A percentile compares a stretch with the other conserved stretches of the same genome.
These are phyloP conservation scores for Euphorbia peplus DNA, from an alignment of 345 rosid species.

Conservation along the genomic window DNA sequence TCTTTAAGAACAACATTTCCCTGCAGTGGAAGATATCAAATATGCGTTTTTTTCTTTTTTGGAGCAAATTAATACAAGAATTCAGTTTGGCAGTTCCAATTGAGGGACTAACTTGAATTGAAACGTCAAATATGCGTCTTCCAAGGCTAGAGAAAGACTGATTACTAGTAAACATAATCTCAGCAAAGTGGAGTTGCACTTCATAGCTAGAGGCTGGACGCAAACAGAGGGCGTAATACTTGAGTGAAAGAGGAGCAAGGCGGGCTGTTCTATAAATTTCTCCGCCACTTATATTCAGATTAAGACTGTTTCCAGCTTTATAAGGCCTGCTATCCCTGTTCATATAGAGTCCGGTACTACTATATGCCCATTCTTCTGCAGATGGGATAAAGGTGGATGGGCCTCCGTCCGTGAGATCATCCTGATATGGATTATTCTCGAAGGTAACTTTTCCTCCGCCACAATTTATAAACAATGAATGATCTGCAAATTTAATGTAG, in stretches of 20 bases:
- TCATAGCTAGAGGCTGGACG: slow-evolving; percentile 43
- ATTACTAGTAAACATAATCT: slow-evolving; percentile 62
- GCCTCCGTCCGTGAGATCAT: slow-evolving; percentile 40
- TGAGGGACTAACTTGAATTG: slow-evolving; percentile 59
- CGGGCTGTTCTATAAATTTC: slow-evolving; percentile 60
- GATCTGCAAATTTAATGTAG: slow-evolving; percentile 35
- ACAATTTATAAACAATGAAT: slow-evolving; percentile 72
- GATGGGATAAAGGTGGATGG: slow-evolving; percentile 33
- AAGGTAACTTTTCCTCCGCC: slow-evolving; percentile 42
- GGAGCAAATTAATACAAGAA: no score
- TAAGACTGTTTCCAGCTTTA: slow-evolving; percentile 27
- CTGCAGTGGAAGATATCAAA: slow-evolving; percentile 33
- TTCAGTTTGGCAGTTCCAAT: not conserved
- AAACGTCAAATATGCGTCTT: slow-evolving; percentile 63
- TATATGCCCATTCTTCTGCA: slow-evolving; percentile 57
- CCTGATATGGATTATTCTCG: slow-evolving; percentile 41
- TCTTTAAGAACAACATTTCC: slow-evolving; percentile 50
- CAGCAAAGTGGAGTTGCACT: slow-evolving; percentile 81
- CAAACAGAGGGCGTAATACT: slow-evolving; percentile 79
- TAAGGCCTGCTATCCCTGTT: not conserved
- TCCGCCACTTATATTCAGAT: slow-evolving; percentile 33
- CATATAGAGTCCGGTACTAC: slow-evolving; percentile 61
- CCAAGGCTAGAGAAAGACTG: slow-evolving; percentile 59
- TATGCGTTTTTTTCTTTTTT: no score
- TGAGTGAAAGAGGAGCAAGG: slow-evolving; percentile 67